Conservation (phyloP, 306 rosid species). For the Fagus sylvatica region DNA sequence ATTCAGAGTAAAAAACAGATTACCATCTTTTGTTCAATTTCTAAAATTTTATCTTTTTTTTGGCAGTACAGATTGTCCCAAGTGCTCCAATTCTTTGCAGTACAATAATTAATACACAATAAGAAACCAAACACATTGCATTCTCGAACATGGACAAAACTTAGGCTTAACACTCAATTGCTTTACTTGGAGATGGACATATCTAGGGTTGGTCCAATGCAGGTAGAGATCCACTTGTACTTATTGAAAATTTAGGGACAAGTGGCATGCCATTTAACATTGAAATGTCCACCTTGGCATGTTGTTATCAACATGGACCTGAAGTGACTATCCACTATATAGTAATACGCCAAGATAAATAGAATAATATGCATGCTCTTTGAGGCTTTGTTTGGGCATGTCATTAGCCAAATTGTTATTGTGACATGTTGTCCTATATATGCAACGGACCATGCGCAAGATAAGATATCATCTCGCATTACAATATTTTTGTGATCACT, state of each 20-base stretch:
- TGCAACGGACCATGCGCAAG: slow-evolving; percentile 10
- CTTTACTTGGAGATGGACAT: background rate
- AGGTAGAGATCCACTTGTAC: background rate
- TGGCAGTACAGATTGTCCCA: background rate
- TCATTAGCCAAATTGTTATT: slow-evolving; percentile 4
- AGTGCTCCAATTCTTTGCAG: background rate
- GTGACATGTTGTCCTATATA: slow-evolving; percentile 9
- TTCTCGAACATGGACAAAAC: too few species aligned
- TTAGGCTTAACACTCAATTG: background rate
- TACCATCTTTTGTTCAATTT: background rate
- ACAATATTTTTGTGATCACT: slow-evolving; percentile 22
- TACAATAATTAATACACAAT: background rate
- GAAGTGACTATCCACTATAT: background rate
- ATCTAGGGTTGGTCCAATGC: background rate
- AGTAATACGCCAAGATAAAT: background rate
- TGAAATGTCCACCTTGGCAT: slow-evolving; percentile 8
- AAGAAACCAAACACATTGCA: too few species aligned
- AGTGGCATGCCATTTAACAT: slow-evolving; percentile 8
- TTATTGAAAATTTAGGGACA: background rate
- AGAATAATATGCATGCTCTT: background rate
- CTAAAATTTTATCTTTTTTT: background rate
- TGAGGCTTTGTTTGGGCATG: slow-evolving; percentile 14
- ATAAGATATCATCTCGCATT: slow-evolving; percentile 32
- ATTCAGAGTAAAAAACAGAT: too few species aligned
- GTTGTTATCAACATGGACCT: background rate